phyloP scores from a whole-genome alignment of 192 early-diverging fungal species.

The Tieghemiomyces parasiticus region DNA sequence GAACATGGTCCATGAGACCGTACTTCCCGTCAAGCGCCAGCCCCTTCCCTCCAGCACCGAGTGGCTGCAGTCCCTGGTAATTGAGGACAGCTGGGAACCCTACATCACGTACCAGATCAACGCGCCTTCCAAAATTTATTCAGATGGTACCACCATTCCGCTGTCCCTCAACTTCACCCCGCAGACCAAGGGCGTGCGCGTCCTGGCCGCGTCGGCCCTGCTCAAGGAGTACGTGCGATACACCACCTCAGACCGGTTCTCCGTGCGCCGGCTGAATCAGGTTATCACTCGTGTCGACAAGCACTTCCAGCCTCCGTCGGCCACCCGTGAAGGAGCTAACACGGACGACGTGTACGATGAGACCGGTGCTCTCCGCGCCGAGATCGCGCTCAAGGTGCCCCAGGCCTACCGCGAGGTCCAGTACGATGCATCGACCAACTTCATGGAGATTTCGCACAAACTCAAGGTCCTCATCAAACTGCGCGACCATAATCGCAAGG shows the following conservation, averaged over 20 bases:
- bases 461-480: slow-evolving; percentile 31
- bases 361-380: slow-evolving; percentile 19
- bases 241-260: slow-evolving; percentile 13
- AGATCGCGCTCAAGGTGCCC: slow-evolving; percentile 20
- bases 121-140: slow-evolving; percentile 33
- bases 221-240: slow-evolving; percentile 41
- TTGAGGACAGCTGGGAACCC: slow-evolving; percentile 33
- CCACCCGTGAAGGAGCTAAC: slow-evolving; percentile 10
- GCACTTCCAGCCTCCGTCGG: slow-evolving; percentile 13
- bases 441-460: slow-evolving; percentile 27
- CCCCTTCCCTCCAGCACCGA: slow-evolving; percentile 28
- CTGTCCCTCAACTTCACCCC: slow-evolving; percentile 28
- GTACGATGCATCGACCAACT: slow-evolving; percentile 23
- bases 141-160: slow-evolving; percentile 33
- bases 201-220: slow-evolving; percentile 25
- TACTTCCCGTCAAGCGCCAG: slow-evolving; percentile 30
- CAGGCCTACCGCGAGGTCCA: slow-evolving; percentile 19
- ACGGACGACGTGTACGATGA: slow-evolving; percentile 16
- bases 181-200: slow-evolving; percentile 21
- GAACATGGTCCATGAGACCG: slow-evolving; percentile 19
- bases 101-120: slow-evolving; percentile 38
- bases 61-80: slow-evolving; percentile 27
- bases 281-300: slow-evolving; percentile 27
- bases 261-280: slow-evolving; percentile 16
- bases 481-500: slow-evolving; percentile 16